Base-by-base conservation (phyloP, 164 flowering plant species). In the Magnolia sinica region DNA sequence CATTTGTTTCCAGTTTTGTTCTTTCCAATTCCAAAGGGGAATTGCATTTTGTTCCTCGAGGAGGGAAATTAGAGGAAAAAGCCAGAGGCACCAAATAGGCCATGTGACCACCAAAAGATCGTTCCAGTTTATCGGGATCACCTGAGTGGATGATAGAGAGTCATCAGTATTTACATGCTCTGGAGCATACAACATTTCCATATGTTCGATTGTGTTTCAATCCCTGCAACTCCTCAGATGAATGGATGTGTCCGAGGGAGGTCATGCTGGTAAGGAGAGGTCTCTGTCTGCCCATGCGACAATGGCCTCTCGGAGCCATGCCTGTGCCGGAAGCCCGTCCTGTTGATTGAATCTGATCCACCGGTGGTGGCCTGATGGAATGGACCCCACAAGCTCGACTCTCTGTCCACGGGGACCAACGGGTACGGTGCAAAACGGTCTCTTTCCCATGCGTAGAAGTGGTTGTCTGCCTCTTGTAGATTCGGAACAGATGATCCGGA, bases 361-460 rank as follows among this genome's bases (percentile, higher is more conserved):
- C 85, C 91, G 59, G 85, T 68, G 0, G 82, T 82, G 50, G 80
- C 79, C 64, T 84, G 97, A 81, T 87, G 96, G 76, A 88, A 85
- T 66, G 87, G 76, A 37, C 88, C 87, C 97, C 94, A 84, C 83
- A 78, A 73, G 79, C 81, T 68, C 79, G 80, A 66, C 64, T 94
- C 99, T 81, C 96, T 82, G 59, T 94, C 97, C 1, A 85, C 81
- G 24, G 85, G 94, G 77, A 77, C 83, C 72, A 81, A 67, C 2
- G 91, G 86, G 77, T 85, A 88, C 7, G 95, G 85, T 11, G 89
- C 82, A 82, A 85, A 82, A 31, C 89, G 91, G 20, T 94, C 97
- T 71, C 93, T 84, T 55, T 92, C 98, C 99, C 98, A 91, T 5
- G 85, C 79, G 76, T 84, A 89, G 72, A 86, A 89, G 1, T 87